These are phyloP conservation scores for Candida peoriensis DNA, from an alignment of 805 yeast species.

Conservation along the genomic window DNA sequence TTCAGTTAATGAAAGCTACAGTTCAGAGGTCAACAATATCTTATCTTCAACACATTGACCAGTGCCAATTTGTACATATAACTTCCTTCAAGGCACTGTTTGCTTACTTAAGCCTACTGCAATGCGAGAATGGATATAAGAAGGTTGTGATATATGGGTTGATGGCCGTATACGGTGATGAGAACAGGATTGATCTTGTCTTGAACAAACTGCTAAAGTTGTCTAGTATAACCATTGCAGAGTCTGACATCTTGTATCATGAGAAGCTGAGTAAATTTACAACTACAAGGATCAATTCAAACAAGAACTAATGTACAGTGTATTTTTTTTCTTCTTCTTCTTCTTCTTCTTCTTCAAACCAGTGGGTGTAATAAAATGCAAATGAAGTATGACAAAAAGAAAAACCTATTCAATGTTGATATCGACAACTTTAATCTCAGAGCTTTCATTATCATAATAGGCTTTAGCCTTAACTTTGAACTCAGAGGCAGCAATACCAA, in stretches of 20 bases:
- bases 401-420: slow-evolving; percentile 27
- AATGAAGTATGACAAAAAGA: too few relatives aligned
- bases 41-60: slow-evolving; percentile 4
- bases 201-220: slow-evolving; percentile 5
- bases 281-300: slow-evolving; percentile 3
- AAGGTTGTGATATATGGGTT: background rate
- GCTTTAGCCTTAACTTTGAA: slow-evolving; percentile 80
- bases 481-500: slow-evolving; percentile 91
- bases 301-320: slow-evolving; percentile 12
- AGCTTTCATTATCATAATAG: slow-evolving; percentile 62
- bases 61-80: slow-evolving; percentile 6
- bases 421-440: slow-evolving; percentile 27
- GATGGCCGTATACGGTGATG: background rate
- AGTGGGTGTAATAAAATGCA: too few relatives aligned
- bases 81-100: slow-evolving; percentile 1
- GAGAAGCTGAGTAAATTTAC: slow-evolving; percentile 2
- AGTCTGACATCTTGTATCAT: background rate
- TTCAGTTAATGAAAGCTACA: too few relatives aligned
- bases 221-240: background rate
- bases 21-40: slow-evolving; percentile 12
- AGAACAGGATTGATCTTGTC: slow-evolving; percentile 1
- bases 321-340: too few relatives aligned
- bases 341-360: too few relatives aligned
- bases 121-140: slow-evolving; percentile 1
- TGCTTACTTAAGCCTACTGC: slow-evolving; percentile 4